Evolutionary conservation across 129 eudicot genomes (phyloP), one percentile per base, ranked within the genome.

Genomic region (Solidago caesia): DNA sequence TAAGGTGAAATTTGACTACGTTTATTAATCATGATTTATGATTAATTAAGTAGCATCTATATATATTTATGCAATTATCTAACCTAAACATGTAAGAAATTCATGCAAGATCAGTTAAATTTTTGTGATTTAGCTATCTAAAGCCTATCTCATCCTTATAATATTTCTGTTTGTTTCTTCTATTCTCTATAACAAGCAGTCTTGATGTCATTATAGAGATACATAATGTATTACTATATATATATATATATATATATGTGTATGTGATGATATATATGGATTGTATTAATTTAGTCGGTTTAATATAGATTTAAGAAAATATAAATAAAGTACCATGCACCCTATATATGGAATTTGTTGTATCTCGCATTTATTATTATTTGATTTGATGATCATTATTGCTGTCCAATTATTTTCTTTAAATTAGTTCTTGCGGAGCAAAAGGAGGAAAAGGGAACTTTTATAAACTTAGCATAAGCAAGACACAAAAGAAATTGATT

Each of bases 1-100:
- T 79, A 79, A 82, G 72, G 57, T 63, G 77, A 68, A 52, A 68
- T 67, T 73, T 72, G 68, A 70, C 57, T 27, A 44, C 39, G 48
- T 72, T 70, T 82, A 66, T 73, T 62, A 29, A 14, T 59, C 58
- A 60, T 70, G 53, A 62, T 62, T 47, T 8, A 61, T 59, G 47
- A 25, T 47, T 70, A 45, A 10, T 66, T 76, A 25, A 44, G 9
- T 65, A 41, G 44, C 8, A 55, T n/a, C 21, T 64, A 72, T 57
- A 21, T 25, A 11, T 60, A 7, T 69, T 51, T 44, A 71, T 42
- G 72, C 49, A 14, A 71, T 59, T 77, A 68, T 68, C 73, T 78
- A 69, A 47, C 46, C 46, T 43, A 47, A 59, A 59, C 12, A 49
- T 70, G 21, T 48, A 45, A 68, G 43, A 62, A 77, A 77, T 58